A percentile compares a stretch with the other conserved stretches of the same genome.
Evolutionary conservation across 345 rosid genomes (phyloP).

Genomic region (Diplotaxis tenuifolia): DNA sequence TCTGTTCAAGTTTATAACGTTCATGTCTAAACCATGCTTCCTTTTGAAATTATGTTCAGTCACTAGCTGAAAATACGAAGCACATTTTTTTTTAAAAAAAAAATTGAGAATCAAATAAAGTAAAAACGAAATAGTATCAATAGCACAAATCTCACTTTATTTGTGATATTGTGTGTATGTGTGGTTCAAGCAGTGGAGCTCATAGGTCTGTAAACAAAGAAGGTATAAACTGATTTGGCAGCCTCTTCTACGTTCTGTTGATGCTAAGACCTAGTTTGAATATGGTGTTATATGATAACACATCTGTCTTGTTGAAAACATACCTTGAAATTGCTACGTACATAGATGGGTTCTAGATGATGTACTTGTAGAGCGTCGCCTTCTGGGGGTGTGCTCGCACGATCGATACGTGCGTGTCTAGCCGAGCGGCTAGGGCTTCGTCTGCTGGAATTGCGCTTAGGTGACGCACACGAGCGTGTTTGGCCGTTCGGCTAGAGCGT

Average conservation of each 20-base stretch:
- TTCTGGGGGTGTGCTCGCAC: too few relatives aligned
- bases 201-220: constrained; percentile 30
- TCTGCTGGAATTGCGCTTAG: too few relatives aligned
- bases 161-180: constrained; percentile 14
- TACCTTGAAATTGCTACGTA: constrained; percentile 32
- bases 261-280: neutral
- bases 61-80: too few relatives aligned
- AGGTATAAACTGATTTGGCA: constrained; percentile 45
- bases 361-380: too few relatives aligned
- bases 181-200: constrained; percentile 45
- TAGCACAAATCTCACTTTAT: neutral
- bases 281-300: constrained; percentile 13
- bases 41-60: too few relatives aligned
- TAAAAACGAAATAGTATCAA: neutral
- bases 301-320: constrained; percentile 31
- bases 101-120: neutral
- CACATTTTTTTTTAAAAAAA: too few relatives aligned
- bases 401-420: too few relatives aligned
- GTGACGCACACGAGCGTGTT: too few relatives aligned
- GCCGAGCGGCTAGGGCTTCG: too few relatives aligned
- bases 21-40: too few relatives aligned
- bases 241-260: constrained; percentile 12
- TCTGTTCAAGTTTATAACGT: too few relatives aligned
- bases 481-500: too few relatives aligned
- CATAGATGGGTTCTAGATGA: constrained; percentile 63